Evolutionary conservation across 306 rosid species (phyloP), one percentile per base, ranked within the genome.

Genomic region (Castanea mollissima): DNA sequence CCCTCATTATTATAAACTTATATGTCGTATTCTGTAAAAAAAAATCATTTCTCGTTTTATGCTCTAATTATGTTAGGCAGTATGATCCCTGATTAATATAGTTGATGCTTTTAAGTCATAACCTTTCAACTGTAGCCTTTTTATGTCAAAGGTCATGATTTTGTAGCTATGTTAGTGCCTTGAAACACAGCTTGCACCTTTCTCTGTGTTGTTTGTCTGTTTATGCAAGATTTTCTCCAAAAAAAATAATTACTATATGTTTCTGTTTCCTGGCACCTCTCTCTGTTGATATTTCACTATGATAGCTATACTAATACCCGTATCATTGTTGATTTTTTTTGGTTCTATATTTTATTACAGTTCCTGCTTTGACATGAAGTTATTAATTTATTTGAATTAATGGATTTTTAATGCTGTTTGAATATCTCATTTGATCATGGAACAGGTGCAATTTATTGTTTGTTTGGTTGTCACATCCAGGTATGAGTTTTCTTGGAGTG

Each of bases 361-460:
- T 29, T 14, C 69, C 29, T 27, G 34, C 16, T 62, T 14, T 27
- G 1, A 62, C n/a, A 27, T 13, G 29, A 62, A 62, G 29, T 25
- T 31, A 62, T 62, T 62, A n/a, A 31, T 64, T 6, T 15, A 16
- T 5, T 27, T 64, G 41, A 29, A 64, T 31, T 29, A 6, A 18
- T 64, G 41, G 70, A 41, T 32, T 62, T 62, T 38, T 32, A 32
- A 67, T 70, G 34, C 23, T 67, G 62, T 69, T 69, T 59, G 68
- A 84, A 71, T 76, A 51, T 80, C 81, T 77, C 55, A 23, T 78
- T 35, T 57, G 81, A 58, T 77, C 60, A 64, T 74, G 60, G 81
- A 49, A 82, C 97, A 95, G 99, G 93, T 84, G 94, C 98, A 60
- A 89, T 95, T 95, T 83, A 80, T 92, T 79, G 97, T 92, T 78